Percentiles rank a stretch among this genome's conserved stretches.
These are phyloP conservation scores for Rhododendron vialii DNA, from an alignment of 148 eudicot genomes.

Conservation along the genomic window DNA sequence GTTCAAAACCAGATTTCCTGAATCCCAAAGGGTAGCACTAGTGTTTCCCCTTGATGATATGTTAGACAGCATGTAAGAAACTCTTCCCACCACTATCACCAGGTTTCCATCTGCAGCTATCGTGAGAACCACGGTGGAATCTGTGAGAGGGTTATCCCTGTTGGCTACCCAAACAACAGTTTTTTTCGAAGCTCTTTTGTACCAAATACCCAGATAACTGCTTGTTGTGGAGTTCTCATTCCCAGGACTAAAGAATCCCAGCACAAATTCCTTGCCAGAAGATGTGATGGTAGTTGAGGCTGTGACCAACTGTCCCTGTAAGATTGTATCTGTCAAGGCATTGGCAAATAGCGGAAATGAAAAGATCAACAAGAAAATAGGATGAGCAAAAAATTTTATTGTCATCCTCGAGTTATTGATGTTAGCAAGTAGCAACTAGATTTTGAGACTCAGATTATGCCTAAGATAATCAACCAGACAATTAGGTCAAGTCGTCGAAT, in stretches of 20 bases:
- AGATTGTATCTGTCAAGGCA: conserved; percentile 1
- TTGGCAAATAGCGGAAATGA: not conserved
- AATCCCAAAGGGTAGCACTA: not conserved
- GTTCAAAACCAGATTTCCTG: not conserved
- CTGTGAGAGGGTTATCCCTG: conserved; percentile 19
- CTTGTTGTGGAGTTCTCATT: conserved; percentile 14
- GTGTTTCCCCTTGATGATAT: no score
- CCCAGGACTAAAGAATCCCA: not conserved
- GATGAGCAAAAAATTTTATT: not conserved
- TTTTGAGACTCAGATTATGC: not conserved
- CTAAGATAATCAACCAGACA: not conserved
- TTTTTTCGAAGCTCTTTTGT: not conserved
- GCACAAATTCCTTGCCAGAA: not conserved
- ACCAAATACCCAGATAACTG: conserved; percentile 12
- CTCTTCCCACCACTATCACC: conserved; percentile 9
- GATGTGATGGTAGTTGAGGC: not conserved
- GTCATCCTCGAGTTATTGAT: not conserved
- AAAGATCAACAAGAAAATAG: not conserved
- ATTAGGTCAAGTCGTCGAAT: no score
- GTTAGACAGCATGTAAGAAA: no score
- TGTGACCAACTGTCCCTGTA: not conserved
- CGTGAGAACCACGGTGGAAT: conserved; percentile 10
- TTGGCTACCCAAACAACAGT: conserved; percentile 8
- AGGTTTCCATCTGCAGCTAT: conserved; percentile 14
- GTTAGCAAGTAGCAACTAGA: not conserved